Evolutionary conservation across 805 yeast species (phyloP), one percentile per base, ranked within the genome.

Genomic region (Lipomyces yamanashiensis): DNA sequence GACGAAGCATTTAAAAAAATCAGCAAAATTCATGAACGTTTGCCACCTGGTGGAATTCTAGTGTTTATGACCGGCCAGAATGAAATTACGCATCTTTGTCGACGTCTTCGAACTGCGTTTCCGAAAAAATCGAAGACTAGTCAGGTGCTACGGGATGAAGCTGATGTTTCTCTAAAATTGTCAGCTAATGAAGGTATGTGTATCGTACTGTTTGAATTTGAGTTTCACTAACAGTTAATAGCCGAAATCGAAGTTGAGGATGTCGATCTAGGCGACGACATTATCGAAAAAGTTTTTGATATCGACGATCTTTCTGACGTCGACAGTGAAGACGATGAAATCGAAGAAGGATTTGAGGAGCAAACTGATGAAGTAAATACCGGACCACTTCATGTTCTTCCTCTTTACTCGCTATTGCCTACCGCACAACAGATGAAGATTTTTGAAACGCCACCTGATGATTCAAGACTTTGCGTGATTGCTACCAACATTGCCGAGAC

Each of bases 401-500:
- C 99, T 0, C 80, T 95, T 37, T 95, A 95, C 75, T 93, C 99
- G 7, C 78, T 95, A 52, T 79, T 95, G 44, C 97, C 99, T n/a
- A 92, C 98, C 0, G 85, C 84, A 53, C 96, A 95, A 72, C 99
- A 95, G 77, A 87, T 95, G 92, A 89, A 87, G 73, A 96, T 95
- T 1, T 95, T 95, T 73, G 84, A 89, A 61, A 79, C 81, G 0
- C 96, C 97, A 1, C 99, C 99, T 2, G 77, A 79, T 33, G 96
- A 96, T 4, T 83, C 92, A 47, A 82, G 99, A 71, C 75, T 95
- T 9, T 92, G 98, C 79, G 88, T 95, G 45, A 90, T 95, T 39
- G 97, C 99, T 5, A 95, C 99, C 1, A 95, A 95, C 73, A 96
- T 95, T 62, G 99, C 99, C 0, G 99, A 95, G 75, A 95, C 99